A percentile compares a stretch with the other conserved stretches of the same genome.
These are phyloP conservation scores for Vitellaria paradoxa DNA, from an alignment of 179 eudicot genomes.

Conservation along the genomic window DNA sequence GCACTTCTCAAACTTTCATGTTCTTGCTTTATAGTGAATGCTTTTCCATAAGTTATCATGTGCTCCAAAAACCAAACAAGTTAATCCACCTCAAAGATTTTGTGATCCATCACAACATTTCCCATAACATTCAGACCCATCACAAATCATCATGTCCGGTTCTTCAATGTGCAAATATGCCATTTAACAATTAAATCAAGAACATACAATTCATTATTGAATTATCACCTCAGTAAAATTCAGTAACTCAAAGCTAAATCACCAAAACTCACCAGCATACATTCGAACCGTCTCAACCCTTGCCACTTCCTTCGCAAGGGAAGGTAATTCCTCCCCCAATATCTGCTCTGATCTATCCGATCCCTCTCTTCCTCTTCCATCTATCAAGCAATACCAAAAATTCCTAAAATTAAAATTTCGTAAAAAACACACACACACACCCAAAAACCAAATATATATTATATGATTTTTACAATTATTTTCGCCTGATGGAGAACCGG, in stretches of 20 bases:
- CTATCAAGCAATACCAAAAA: conserved; percentile 20
- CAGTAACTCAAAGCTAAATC: background rate
- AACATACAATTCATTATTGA: background rate
- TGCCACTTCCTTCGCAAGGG: conserved; percentile 92
- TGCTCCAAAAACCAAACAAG: background rate
- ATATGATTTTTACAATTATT: background rate
- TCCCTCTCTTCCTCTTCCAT: conserved; percentile 32
- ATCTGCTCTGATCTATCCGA: conserved; percentile 36
- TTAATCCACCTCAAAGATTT: background rate
- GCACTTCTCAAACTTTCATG: background rate
- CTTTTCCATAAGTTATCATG: background rate
- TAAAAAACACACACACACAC: background rate
- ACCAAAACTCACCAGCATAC: conserved; percentile 66
- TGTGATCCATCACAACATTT: background rate
- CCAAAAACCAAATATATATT: background rate
- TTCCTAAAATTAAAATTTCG: background rate
- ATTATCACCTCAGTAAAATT: conserved; percentile 1
- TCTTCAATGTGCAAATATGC: background rate
- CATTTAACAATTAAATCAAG: background rate
- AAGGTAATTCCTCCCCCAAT: conserved; percentile 69
- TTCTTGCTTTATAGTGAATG: background rate
- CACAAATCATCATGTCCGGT: background rate
- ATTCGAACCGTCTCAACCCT: conserved; percentile 78
- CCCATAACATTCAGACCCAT: background rate
- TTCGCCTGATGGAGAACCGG: conserved; percentile 32